phyloP scores from a whole-genome alignment of 352 stramenopile genomes.

The Globisporangium heterothallicum region DNA sequence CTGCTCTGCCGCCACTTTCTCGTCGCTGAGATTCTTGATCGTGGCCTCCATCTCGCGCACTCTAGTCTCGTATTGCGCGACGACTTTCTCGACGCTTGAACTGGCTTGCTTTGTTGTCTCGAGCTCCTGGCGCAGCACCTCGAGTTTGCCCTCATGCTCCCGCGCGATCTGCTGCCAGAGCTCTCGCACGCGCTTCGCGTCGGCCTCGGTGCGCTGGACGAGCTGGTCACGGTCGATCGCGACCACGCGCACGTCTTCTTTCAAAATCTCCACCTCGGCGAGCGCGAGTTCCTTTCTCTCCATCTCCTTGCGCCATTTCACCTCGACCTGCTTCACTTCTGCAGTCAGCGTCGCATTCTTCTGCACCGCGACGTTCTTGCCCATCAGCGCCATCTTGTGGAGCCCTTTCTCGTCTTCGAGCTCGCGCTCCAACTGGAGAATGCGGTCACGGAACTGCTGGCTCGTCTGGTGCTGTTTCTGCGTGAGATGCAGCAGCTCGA shows the following conservation, averaged over 20 bases:
- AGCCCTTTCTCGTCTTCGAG: conserved; percentile 49
- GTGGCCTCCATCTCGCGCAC: conserved; percentile 29
- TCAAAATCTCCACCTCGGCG: conserved; percentile 39
- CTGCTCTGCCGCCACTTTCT: conserved; percentile 40
- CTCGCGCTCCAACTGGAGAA: conserved; percentile 50
- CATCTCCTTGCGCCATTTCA: conserved; percentile 56
- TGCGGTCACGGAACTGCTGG: conserved; percentile 41
- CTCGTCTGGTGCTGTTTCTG: conserved; percentile 46
- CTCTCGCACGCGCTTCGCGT: conserved; percentile 65
- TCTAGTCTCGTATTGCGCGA: conserved; percentile 21
- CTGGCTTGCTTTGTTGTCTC: conserved; percentile 24
- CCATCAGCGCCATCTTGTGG: conserved; percentile 49
- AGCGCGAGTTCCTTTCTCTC: conserved; percentile 55
- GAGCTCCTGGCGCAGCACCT: conserved; percentile 36
- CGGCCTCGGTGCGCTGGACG: conserved; percentile 61
- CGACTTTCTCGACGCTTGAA: conserved; percentile 16
- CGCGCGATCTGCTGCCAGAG: conserved; percentile 73
- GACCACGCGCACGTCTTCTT: conserved; percentile 37
- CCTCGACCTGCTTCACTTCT: conserved; percentile 48
- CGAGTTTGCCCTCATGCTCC: conserved; percentile 59
- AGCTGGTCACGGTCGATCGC: conserved; percentile 50
- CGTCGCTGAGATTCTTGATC: conserved; percentile 22
- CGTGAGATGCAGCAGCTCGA: conserved; percentile 65
- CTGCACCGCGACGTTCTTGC: conserved; percentile 41
- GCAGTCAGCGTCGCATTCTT: conserved; percentile 42